Base-by-base conservation (phyloP, 2,329 filamentous ascomycete species). In the Colletotrichum scovillei region DNA sequence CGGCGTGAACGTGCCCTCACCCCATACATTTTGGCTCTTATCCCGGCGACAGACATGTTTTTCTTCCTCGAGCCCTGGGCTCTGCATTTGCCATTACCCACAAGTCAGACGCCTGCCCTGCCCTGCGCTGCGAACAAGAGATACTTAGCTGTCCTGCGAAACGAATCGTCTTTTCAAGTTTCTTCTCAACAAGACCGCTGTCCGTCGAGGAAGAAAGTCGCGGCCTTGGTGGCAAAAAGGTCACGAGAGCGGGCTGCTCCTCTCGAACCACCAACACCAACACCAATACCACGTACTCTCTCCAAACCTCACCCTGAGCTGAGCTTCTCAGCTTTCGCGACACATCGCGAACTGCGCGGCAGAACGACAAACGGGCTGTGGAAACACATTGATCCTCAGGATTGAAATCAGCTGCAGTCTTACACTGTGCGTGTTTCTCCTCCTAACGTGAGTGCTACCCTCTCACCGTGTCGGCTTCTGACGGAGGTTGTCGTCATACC, bases 401-500 rank as follows among this genome's bases (percentile, higher is more conserved):
- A 38, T 12, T 46, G 9, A n/a, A 16, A 46, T 24, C 9, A n/a
- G 1, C 9, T 4, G 11, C 24, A 2, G 4, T 32, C 22, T 32
- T 28, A 7, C 26, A 24, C 9, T 55, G 42, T 56, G 60, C 42
- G 56, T 11, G 24, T 46, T 63, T 52, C 30, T 69, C 12, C 12
- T 26, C n/a, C 35, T 26, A 42, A n/a, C 38, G 59, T 72, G 69
- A 26, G 70, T 73, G 55, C 4, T 59, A 70, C 60, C 30, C 35
- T 68, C 58, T 19, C 55, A 60, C 46, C 30, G 67, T 46, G 24
- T 46, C 60, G 26, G 56, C 35, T 65, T 49, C 55, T 65, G 56
- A 56, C 26, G 55, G 53, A 26, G 32, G 42, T 28, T 73, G 67
- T 65, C 70, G 70, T 73, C 70, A 73, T 73, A 66, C 67, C 70